Evolutionary conservation across 106 monocot species (phyloP).

Genomic region (Triglochin maritima): DNA sequence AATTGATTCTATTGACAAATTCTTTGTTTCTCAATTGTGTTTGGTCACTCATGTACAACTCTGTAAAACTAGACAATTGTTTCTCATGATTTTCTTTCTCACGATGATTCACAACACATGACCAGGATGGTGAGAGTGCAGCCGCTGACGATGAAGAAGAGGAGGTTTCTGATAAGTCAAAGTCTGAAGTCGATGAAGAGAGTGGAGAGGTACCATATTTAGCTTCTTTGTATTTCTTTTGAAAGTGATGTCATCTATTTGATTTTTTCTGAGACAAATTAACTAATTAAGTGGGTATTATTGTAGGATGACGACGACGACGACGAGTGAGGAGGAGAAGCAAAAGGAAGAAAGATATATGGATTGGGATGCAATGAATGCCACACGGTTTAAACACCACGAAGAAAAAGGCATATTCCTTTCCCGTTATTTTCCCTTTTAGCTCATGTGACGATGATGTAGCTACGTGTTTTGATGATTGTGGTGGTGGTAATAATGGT

Average conservation of each 20-base stretch:
- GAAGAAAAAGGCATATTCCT: constrained; percentile 1
- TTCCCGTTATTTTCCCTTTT: neutral
- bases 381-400: neutral
- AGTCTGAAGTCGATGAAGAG: constrained; percentile 11
- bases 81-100: too few relatives aligned
- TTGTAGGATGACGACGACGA: constrained; percentile 1
- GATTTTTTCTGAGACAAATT: too few relatives aligned
- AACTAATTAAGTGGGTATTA: too few relatives aligned
- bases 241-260: too few relatives aligned
- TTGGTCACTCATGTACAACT: too few relatives aligned
- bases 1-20: too few relatives aligned
- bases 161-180: constrained; percentile 7
- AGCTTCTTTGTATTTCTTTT: neutral
- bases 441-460: neutral
- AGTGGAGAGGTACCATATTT: constrained; percentile 7
- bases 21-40: too few relatives aligned
- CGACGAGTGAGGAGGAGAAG: constrained; percentile 6
- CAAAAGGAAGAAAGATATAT: neutral
- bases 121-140: neutral
- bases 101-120: neutral
- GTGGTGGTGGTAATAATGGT: neutral
- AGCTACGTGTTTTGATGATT: neutral
- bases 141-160: constrained; percentile 2
- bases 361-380: neutral
- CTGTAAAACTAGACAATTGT: too few relatives aligned